These are phyloP conservation scores for Pleurotus giganteus DNA, from an alignment of 768 basidiomycete genomes.

Conservation along the genomic window DNA sequence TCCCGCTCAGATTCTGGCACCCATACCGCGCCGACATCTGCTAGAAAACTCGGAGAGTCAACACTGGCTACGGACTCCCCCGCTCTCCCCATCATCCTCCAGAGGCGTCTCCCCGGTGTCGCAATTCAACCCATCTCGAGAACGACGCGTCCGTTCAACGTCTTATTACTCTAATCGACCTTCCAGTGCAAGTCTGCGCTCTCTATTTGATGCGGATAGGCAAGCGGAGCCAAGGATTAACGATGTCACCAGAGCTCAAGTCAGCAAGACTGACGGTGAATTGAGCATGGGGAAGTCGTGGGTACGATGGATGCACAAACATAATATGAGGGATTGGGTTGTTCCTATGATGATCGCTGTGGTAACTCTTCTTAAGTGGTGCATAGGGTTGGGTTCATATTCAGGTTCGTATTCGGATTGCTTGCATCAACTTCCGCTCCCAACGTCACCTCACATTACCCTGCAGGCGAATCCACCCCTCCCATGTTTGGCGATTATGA, in stretches of 20 bases:
- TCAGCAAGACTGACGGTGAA: constrained; percentile 23
- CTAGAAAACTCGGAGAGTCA: constrained; percentile 58
- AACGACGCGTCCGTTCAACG: constrained; percentile 5
- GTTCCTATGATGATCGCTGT: constrained; percentile 53
- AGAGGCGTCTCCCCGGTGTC: constrained; percentile 46
- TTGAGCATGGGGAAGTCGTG: constrained; percentile 54
- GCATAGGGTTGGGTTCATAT: constrained; percentile 74
- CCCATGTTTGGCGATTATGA: constrained; percentile 94
- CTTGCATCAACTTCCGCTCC: not conserved
- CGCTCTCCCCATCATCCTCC: constrained; percentile 45
- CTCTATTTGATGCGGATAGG: constrained; percentile 36
- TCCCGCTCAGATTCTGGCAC: constrained; percentile 48
- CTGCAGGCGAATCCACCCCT: constrained; percentile 61
- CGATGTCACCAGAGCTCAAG: constrained; percentile 14
- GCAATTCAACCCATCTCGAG: constrained; percentile 19
- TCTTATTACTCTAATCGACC: constrained; percentile 6
- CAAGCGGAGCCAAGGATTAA: not conserved
- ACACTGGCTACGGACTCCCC: constrained; percentile 55
- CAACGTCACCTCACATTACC: constrained; percentile 3
- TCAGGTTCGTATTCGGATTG: constrained; percentile 57
- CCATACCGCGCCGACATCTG: constrained; percentile 64
- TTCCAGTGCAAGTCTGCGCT: constrained; percentile 19
- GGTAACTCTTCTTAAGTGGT: constrained; percentile 61
- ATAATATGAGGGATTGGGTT: constrained; percentile 57
- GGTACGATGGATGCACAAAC: constrained; percentile 80